Evolutionary conservation across 139 green algal genomes (phyloP).

Genomic region (Picochlorum sp.): DNA sequence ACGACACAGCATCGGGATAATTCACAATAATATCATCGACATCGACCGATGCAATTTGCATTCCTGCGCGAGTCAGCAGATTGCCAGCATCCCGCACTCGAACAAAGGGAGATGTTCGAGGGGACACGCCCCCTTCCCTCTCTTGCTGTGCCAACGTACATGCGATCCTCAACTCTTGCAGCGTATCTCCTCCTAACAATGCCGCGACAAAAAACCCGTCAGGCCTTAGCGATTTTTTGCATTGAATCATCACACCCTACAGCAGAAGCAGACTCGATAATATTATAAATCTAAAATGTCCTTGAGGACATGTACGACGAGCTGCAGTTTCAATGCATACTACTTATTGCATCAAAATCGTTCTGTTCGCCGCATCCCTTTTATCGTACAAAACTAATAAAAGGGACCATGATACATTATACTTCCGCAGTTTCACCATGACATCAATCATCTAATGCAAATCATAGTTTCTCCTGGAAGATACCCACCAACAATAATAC

Average conservation of each 20-base stretch:
- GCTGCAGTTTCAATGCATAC: conserved; percentile 24
- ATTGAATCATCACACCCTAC: conserved; percentile 58
- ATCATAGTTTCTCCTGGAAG: neutral
- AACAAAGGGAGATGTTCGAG: conserved; percentile 62
- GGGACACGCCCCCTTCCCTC: conserved; percentile 65
- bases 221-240: conserved; percentile 49
- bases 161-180: conserved; percentile 70
- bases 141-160: conserved; percentile 69
- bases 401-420: neutral
- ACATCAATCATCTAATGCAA: neutral
- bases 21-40: conserved; percentile 61
- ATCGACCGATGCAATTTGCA: conserved; percentile 67
- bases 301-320: conserved; percentile 11
- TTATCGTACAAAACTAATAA: neutral
- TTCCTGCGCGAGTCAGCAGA: conserved; percentile 55
- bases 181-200: conserved; percentile 71
- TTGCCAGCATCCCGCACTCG: conserved; percentile 69
- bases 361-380: neutral
- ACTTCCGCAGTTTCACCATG: conserved; percentile 9
- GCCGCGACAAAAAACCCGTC: conserved; percentile 71
- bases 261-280: neutral
- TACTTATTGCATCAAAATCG: neutral
- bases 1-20: conserved; percentile 38
- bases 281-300: no score
- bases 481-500: neutral